Evolutionary conservation across 2,329 filamentous ascomycete species (phyloP).

Genomic region (Colletotrichum australisinense): DNA sequence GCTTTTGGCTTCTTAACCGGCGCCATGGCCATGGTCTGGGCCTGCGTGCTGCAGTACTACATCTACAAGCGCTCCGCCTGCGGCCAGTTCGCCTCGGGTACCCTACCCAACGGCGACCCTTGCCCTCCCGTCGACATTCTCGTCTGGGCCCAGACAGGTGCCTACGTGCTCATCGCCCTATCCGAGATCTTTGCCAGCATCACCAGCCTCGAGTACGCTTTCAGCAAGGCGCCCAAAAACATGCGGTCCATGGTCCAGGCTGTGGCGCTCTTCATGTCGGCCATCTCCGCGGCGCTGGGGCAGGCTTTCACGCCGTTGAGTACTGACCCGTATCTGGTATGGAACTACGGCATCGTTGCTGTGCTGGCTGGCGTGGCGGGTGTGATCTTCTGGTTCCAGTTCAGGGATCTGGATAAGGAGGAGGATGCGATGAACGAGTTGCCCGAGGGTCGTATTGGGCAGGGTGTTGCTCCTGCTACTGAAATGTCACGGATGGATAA

Average conservation of each 20-base stretch:
- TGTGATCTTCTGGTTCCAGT: constrained; percentile 76
- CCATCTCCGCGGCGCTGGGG: constrained; percentile 75
- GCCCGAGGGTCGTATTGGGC: constrained; percentile 44
- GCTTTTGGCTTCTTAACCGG: constrained; percentile 75
- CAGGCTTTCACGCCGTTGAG: constrained; percentile 62
- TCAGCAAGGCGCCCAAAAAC: constrained; percentile 80
- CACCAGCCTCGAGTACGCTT: constrained; percentile 78
- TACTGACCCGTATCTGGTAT: constrained; percentile 74
- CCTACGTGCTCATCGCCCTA: constrained; percentile 61
- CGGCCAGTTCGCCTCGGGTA: constrained; percentile 54
- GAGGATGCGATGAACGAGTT: constrained; percentile 77
- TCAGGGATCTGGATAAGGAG: constrained; percentile 68
- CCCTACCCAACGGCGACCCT: constrained; percentile 24
- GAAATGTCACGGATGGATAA: not conserved
- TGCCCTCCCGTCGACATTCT: constrained; percentile 66
- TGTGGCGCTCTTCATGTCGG: constrained; percentile 75
- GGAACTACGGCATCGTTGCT: constrained; percentile 79
- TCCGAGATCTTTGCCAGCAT: constrained; percentile 63
- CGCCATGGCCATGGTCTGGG: constrained; percentile 68
- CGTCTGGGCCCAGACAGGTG: constrained; percentile 69
- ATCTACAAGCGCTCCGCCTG: constrained; percentile 75
- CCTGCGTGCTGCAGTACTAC: constrained; percentile 65
- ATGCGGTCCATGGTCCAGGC: constrained; percentile 80
- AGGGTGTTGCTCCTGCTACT: not conserved
- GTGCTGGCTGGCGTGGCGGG: constrained; percentile 73